Conservation (phyloP, 352 stramenopile genomes). For the Pythium vanterpoolii region DNA sequence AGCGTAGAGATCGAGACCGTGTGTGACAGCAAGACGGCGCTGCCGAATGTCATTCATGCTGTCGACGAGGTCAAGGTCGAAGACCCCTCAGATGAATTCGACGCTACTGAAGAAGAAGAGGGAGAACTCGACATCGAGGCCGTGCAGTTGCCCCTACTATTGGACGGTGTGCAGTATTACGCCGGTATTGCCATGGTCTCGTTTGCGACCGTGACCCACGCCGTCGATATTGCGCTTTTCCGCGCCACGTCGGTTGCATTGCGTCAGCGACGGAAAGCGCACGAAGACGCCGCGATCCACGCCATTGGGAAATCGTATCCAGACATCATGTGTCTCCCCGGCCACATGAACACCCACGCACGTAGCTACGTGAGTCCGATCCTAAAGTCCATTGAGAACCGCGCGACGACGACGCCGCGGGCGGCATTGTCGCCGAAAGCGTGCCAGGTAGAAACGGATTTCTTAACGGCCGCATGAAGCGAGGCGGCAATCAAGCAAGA, state of each 20-base stretch:
- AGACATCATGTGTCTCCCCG: slow-evolving; percentile 58
- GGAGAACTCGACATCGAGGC: slow-evolving; percentile 12
- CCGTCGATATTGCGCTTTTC: slow-evolving; percentile 37
- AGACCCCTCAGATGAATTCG: slow-evolving; percentile 5
- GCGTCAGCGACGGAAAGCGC: slow-evolving; percentile 21
- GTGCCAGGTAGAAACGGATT: slow-evolving; percentile 21
- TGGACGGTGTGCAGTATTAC: slow-evolving; percentile 69
- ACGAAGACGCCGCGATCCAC: slow-evolving; percentile 48
- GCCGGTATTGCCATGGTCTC: slow-evolving; percentile 43
- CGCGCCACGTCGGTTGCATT: slow-evolving; percentile 32
- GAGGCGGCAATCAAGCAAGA: neutral
- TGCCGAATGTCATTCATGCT: neutral
- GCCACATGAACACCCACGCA: neutral
- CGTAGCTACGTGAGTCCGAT: neutral
- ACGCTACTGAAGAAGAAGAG: neutral
- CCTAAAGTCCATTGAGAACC: neutral
- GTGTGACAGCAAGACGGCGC: slow-evolving; percentile 1
- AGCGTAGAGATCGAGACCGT: slow-evolving; percentile 6
- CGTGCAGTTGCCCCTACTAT: slow-evolving; percentile 3
- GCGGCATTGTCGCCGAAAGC: neutral
- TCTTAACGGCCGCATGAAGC: slow-evolving; percentile 19
- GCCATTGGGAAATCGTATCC: slow-evolving; percentile 57
- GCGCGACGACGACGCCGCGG: neutral
- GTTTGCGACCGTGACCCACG: slow-evolving; percentile 28
- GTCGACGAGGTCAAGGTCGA: neutral